Evolutionary conservation across 768 basidiomycete genomes (phyloP).

Genomic region (Mycena metata): DNA sequence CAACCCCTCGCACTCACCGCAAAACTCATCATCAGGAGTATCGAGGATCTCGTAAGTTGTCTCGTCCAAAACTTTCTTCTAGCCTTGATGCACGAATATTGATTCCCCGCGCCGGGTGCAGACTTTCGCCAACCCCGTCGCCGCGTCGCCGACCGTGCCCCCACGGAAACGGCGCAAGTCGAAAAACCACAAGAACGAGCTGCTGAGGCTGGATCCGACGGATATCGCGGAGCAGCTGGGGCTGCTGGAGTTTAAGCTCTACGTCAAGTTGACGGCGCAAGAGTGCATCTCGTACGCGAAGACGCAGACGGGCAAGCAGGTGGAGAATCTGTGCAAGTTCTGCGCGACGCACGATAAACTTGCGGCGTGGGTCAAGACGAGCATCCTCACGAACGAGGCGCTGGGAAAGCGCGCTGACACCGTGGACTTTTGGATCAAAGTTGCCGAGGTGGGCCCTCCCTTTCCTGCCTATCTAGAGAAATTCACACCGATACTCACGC

Average conservation of each 20-base stretch:
- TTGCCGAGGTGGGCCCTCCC: constrained; percentile 72
- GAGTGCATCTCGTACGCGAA: constrained; percentile 81
- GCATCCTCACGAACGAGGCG: constrained; percentile 66
- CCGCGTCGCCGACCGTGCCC: constrained; percentile 41
- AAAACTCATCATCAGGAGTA: constrained; percentile 61
- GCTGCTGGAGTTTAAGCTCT: constrained; percentile 78
- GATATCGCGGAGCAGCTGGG: constrained; percentile 87
- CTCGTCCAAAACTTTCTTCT: too few species aligned
- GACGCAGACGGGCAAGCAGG: constrained; percentile 50
- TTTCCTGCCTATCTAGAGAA: background rate
- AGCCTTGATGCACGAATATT: background rate
- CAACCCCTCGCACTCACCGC: constrained; percentile 60
- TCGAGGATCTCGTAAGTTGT: constrained; percentile 69
- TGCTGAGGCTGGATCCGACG: constrained; percentile 74
- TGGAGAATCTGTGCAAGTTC: constrained; percentile 65
- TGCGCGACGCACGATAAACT: constrained; percentile 73
- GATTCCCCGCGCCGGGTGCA: constrained; percentile 39
- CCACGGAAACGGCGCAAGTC: constrained; percentile 58
- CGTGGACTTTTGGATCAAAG: constrained; percentile 82
- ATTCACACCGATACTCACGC: background rate
- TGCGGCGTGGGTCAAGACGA: constrained; percentile 75
- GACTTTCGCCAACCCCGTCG: constrained; percentile 57
- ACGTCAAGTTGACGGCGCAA: constrained; percentile 74
- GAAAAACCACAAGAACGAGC: constrained; percentile 68
- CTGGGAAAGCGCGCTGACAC: constrained; percentile 68